Percentiles rank a stretch among this genome's conserved stretches.
These are phyloP conservation scores for Entomortierella lignicola DNA, from an alignment of 192 early-diverging fungal genomes.

Conservation along the genomic window DNA sequence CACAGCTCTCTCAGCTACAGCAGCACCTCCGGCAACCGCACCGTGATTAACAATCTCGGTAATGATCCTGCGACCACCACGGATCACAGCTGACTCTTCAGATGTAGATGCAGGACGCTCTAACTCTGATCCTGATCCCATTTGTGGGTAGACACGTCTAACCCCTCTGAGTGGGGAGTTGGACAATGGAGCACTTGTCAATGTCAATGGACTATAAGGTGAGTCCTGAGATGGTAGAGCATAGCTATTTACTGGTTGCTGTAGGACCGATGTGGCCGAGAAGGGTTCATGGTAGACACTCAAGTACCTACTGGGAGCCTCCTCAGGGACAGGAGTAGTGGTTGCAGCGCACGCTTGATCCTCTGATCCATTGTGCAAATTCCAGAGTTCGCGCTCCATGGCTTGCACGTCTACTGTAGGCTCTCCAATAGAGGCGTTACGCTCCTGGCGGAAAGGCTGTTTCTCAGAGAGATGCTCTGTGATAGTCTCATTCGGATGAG, in stretches of 20 bases:
- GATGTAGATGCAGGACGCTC: not conserved
- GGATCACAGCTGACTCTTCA: constrained; percentile 45
- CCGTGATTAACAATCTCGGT: constrained; percentile 53
- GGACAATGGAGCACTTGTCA: constrained; percentile 29
- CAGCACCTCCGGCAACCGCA: constrained; percentile 43
- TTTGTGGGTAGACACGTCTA: constrained; percentile 47
- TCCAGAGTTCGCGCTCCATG: constrained; percentile 43
- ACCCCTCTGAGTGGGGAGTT: constrained; percentile 37
- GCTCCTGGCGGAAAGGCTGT: constrained; percentile 12
- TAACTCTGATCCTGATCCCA: constrained; percentile 32
- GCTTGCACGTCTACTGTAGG: constrained; percentile 43
- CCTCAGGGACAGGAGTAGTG: constrained; percentile 15
- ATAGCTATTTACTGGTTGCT: constrained; percentile 50
- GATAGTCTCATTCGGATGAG: not conserved
- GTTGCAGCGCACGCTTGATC: not conserved
- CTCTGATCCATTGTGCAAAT: constrained; percentile 29
- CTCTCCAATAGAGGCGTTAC: constrained; percentile 21
- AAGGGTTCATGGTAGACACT: constrained; percentile 48
- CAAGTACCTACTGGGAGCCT: constrained; percentile 42
- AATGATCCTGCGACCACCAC: constrained; percentile 43
- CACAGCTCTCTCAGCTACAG: constrained; percentile 48
- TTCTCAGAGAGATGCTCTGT: constrained; percentile 22
- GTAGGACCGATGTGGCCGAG: constrained; percentile 45
- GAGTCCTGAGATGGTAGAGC: constrained; percentile 36
- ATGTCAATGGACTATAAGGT: constrained; percentile 20